Conservation (phyloP, 768 basidiomycete genomes). For the Rhodotorula sphaerocarpa region DNA sequence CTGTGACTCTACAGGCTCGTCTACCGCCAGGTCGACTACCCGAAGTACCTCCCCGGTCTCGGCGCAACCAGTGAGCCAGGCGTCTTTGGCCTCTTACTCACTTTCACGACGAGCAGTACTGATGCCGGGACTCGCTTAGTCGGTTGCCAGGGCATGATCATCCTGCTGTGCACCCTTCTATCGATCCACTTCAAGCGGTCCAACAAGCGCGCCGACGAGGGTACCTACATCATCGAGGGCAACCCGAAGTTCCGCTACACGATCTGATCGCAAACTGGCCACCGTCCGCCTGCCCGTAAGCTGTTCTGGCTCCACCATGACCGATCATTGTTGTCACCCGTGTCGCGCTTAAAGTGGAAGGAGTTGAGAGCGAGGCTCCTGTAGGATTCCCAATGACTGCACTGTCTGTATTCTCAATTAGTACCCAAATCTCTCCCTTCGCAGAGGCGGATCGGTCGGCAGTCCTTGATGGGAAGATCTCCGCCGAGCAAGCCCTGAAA, state of each 20-base stretch:
- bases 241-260: constrained; percentile 35
- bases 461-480: too few relatives aligned
- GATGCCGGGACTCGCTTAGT: not conserved
- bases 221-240: constrained; percentile 28
- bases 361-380: too few relatives aligned
- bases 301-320: too few relatives aligned
- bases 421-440: too few relatives aligned
- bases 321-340: not conserved
- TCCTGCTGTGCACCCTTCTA: constrained; percentile 11
- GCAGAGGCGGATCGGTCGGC: too few relatives aligned
- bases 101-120: not conserved
- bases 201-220: constrained; percentile 29
- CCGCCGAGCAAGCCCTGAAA: too few relatives aligned
- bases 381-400: too few relatives aligned
- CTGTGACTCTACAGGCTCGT: not conserved
- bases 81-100: too few relatives aligned
- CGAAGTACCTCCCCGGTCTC: constrained; percentile 28
- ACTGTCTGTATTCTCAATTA: too few relatives aligned
- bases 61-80: constrained; percentile 8
- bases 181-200: constrained; percentile 21
- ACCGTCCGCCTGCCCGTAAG: not conserved
- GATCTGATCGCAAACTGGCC: constrained; percentile 19
- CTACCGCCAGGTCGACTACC: constrained; percentile 12
- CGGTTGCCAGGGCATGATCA: constrained; percentile 27
- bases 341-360: too few relatives aligned